Conservation (phyloP, 371 early-diverging fungal genomes). For the Dichotomocladium elegans region DNA sequence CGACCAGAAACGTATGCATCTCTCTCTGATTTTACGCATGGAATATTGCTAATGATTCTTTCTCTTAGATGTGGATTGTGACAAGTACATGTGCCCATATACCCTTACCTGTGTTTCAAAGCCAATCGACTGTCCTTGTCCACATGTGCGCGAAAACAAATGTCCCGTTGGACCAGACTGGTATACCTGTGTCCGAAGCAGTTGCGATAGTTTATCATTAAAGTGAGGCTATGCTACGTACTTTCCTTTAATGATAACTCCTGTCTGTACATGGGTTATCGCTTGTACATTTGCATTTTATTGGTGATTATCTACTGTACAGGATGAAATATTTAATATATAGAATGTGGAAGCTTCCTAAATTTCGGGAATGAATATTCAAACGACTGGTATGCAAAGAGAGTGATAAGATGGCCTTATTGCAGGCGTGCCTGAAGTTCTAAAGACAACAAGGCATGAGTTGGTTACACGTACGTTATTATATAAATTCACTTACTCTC, state of each 20-base stretch:
- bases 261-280: neutral
- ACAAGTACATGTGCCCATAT: neutral
- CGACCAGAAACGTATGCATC: neutral
- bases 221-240: neutral
- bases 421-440: neutral
- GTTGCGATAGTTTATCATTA: neutral
- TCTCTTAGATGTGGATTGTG: neutral
- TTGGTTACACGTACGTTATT: neutral
- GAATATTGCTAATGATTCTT: neutral
- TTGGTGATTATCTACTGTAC: neutral
- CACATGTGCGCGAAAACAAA: neutral
- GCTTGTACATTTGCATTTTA: neutral
- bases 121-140: slow-evolving; percentile 2
- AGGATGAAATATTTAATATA: neutral
- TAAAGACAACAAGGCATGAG: neutral
- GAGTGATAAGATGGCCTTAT: neutral
- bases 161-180: slow-evolving; percentile 3
- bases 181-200: neutral
- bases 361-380: neutral
- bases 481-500: slow-evolving; percentile 33
- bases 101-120: neutral
- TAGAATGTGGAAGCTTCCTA: neutral
- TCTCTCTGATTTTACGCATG: neutral
- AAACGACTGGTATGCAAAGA: neutral
- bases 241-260: neutral